Base-by-base conservation (phyloP, 1,284 basidiomycete species). In the Fomitopsis palustris region DNA sequence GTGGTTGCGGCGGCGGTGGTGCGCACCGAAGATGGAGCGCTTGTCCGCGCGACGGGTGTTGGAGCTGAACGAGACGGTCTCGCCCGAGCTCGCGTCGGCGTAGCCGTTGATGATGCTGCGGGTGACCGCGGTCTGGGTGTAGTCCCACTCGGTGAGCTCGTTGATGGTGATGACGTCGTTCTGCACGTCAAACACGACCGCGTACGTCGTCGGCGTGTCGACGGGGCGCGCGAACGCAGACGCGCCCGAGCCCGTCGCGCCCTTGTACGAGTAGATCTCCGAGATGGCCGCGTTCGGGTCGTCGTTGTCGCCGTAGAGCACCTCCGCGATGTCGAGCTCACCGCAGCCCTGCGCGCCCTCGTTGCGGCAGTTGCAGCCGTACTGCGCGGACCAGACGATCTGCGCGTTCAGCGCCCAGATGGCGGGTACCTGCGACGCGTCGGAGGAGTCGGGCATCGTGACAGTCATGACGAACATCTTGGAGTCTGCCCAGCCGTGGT, bases 281-380 rank as follows among this genome's bases (percentile, higher is more conserved):
- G 71, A 69, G 60, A 70, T 67, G 25, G 62, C 71, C 49, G 49
- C 49, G 9, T 29, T 35, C 33, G 70, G 64, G 55, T 65, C 58
- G 9, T 56, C 37, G 61, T 67, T 62, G 51, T 60, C 33, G 45
- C 61, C 62, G 54, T 53, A 55, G 41, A 72, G 63, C 27, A 65
- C 67, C 67, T 73, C 71, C 55, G 70, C 65, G 58, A 72, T 64
- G 66, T 72, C 71, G 58, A 70, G 62, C 62, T 72, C 71, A 54
- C 69, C 71, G 59, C 71, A 72, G 23, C 69, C 63, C 2, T 57
- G 41, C 41, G 61, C 62, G 42, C 66, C 65, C 57, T 61, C 57
- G 39, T 68, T 68, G 41, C 71, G 71, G 69, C 71, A 73, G 67
- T 73, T 73, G 68, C 71, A 73, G 56, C 71, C 71, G 64, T 73